Evolutionary conservation across 2,329 filamentous ascomycete genomes (phyloP).

Genomic region (Fusarium subtropicale): DNA sequence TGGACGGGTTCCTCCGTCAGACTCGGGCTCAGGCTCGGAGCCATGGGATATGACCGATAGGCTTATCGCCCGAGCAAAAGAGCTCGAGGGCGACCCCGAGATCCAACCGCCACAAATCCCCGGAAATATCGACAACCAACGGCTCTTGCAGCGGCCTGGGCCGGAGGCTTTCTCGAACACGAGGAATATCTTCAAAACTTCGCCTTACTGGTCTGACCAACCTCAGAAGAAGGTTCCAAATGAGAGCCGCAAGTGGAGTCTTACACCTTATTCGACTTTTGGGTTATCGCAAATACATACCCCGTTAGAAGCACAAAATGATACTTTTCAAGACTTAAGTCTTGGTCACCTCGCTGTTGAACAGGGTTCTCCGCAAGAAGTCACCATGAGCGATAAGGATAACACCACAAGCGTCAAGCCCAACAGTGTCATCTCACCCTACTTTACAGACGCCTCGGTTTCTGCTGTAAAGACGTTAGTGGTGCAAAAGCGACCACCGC

Average conservation of each 20-base stretch:
- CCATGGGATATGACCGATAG: slow-evolving; percentile 54
- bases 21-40: slow-evolving; percentile 5
- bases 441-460: slow-evolving; percentile 45
- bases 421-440: slow-evolving; percentile 48
- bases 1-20: slow-evolving; percentile 10
- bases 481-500: slow-evolving; percentile 51
- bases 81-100: slow-evolving; percentile 43
- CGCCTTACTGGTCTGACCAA: slow-evolving; percentile 49
- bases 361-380: slow-evolving; percentile 25
- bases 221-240: slow-evolving; percentile 23
- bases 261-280: slow-evolving; percentile 2
- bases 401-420: slow-evolving; percentile 14
- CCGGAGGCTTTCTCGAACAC: slow-evolving; percentile 15
- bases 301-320: slow-evolving; percentile 6
- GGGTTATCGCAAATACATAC: slow-evolving; percentile 9
- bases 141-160: slow-evolving; percentile 14
- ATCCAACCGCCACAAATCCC: slow-evolving; percentile 28
- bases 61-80: slow-evolving; percentile 49
- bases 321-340: neutral
- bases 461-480: slow-evolving; percentile 17
- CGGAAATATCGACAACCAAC: slow-evolving; percentile 8
- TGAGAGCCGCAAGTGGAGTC: slow-evolving; percentile 32
- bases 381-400: slow-evolving; percentile 8
- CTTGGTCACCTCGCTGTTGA: neutral
- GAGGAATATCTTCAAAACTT: slow-evolving; percentile 34